phyloP scores from a whole-genome alignment of 2,329 filamentous ascomycete genomes.

The Scedosporium dehoogii region DNA sequence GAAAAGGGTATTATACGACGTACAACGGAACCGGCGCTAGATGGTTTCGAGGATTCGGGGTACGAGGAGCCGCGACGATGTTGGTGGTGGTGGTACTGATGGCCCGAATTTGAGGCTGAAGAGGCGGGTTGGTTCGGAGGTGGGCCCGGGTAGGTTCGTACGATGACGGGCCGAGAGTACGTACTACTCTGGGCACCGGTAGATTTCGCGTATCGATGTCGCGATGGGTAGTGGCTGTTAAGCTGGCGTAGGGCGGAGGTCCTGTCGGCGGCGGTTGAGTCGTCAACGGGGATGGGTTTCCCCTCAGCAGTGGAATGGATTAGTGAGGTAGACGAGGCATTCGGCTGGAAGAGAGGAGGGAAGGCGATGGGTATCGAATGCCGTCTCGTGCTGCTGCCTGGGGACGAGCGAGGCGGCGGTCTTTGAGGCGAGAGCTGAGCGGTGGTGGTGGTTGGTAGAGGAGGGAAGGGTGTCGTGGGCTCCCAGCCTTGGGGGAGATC shows the following conservation, averaged over 20 bases:
- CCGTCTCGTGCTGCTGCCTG: constrained; percentile 7
- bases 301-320: constrained; percentile 46
- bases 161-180: constrained; percentile 56
- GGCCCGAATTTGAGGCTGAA: constrained; percentile 16
- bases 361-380: constrained; percentile 36
- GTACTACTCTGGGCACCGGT: constrained; percentile 46
- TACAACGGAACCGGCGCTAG: constrained; percentile 12
- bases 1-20: constrained; percentile 12
- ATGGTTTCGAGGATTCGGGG: constrained; percentile 7
- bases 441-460: constrained; percentile 13
- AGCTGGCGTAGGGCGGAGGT: constrained; percentile 52
- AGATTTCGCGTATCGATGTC: constrained; percentile 46
- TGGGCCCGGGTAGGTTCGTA: constrained; percentile 50
- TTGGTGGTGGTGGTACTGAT: constrained; percentile 13
- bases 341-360: constrained; percentile 36
- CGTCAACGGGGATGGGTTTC: constrained; percentile 44
- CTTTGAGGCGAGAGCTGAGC: constrained; percentile 14
- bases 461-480: constrained; percentile 3
- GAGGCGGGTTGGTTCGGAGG: constrained; percentile 13
- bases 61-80: constrained; percentile 1
- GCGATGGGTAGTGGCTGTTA: constrained; percentile 46
- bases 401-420: constrained; percentile 12
- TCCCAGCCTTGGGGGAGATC: constrained; percentile 1
- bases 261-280: constrained; percentile 41
- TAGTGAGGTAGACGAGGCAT: constrained; percentile 42